Conservation (phyloP, 352 stramenopile species). For the Thalassiosira mediterranea region DNA sequence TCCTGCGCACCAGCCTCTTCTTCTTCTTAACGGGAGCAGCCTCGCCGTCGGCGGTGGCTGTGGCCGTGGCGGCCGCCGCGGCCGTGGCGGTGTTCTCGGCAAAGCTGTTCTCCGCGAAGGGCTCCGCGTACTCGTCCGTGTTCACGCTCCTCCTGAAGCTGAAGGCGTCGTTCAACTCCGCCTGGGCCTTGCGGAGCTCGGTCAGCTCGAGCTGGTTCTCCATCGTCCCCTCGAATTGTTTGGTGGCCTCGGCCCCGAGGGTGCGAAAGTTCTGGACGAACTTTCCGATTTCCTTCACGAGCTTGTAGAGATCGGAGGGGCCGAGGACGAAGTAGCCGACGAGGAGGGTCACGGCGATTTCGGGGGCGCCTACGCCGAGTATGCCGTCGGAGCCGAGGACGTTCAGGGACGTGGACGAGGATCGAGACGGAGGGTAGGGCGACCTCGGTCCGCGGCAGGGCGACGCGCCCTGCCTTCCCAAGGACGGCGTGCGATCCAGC, state of each 20-base stretch:
- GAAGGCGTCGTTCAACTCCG: slow-evolving; percentile 80
- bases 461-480: background rate
- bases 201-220: slow-evolving; percentile 79
- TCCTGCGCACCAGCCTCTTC: slow-evolving; percentile 58
- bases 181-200: slow-evolving; percentile 75
- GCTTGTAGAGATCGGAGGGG: slow-evolving; percentile 79
- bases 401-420: slow-evolving; percentile 46
- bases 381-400: slow-evolving; percentile 78
- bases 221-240: slow-evolving; percentile 74
- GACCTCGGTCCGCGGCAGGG: background rate
- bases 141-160: slow-evolving; percentile 82
- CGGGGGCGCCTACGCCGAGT: slow-evolving; percentile 76
- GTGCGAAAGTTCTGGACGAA: slow-evolving; percentile 80
- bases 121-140: slow-evolving; percentile 56
- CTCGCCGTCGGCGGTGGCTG: slow-evolving; percentile 1
- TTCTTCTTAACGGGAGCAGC: slow-evolving; percentile 45
- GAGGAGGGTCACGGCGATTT: slow-evolving; percentile 70
- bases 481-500: background rate
- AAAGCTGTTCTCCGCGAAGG: slow-evolving; percentile 44
- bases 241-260: slow-evolving; percentile 62
- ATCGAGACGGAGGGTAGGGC: background rate
- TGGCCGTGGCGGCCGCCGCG: slow-evolving; percentile 15
- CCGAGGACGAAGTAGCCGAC: slow-evolving; percentile 84
- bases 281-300: slow-evolving; percentile 83
- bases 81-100: background rate